Evolutionary conservation across 139 green algal genomes (phyloP), one percentile per base, ranked within the genome.

Genomic region (Picocystis salinarum): DNA sequence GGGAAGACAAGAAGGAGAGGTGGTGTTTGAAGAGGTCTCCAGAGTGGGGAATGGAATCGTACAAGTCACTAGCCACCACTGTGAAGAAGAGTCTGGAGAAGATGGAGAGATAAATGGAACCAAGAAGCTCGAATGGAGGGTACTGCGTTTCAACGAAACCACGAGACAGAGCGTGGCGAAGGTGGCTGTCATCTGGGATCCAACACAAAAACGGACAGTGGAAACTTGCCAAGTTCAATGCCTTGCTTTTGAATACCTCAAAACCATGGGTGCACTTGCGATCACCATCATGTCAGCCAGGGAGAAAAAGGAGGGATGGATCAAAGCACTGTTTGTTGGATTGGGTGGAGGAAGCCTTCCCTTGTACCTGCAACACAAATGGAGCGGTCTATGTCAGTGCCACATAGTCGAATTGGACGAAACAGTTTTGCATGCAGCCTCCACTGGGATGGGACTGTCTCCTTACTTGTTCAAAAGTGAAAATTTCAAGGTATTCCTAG

Each of bases 111-210:
- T n/a, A n/a, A 18, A 53, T 9, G 46, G 45, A 3, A 42, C 45
- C 6, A 2, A 17, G 15, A 36, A 22, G 29, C 34, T 34, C 19
- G 48, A 76, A 42, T 76, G 67, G 67, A 47, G 67, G 2, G 67
- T 76, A 27, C 41, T 76, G 48, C 56, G 67, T 9, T 76, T 76
- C 55, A 76, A 76, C 31, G 52, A 39, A n/a, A 45, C 41, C 17
- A 77, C 67, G 1, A 45, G 66, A 23, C 67, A 76, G 40, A 70
- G 52, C 6, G 67, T 77, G 24, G 42, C 58, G 12, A 41, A 50
- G 3, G 55, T 77, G 6, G 20, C 48, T 15, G 23, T 29, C 13
- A 3, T 47, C 2, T n/a, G 24, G 28, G 7, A 18, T 18, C n/a
- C 5, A 6, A 34, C 34, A 53, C 20, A 25, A 11, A 20, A 19